Evolutionary conservation across 2,329 filamentous ascomycete genomes (phyloP).

Genomic region (Fusarium albidum): DNA sequence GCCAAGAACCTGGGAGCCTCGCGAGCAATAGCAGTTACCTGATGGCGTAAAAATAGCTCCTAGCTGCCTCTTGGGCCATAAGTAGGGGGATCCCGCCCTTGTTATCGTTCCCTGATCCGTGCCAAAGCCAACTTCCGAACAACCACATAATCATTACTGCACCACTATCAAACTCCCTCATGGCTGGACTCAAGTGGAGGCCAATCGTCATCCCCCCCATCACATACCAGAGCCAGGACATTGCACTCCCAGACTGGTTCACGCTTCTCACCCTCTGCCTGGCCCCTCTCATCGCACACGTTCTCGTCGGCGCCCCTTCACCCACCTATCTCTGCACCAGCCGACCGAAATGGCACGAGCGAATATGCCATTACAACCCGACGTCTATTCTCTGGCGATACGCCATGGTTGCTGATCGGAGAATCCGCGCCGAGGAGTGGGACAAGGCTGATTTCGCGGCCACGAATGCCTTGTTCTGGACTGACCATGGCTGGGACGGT

Average conservation of each 20-base stretch:
- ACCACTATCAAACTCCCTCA: too few relatives aligned
- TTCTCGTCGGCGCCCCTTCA: slow-evolving; percentile 15
- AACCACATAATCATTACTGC: too few relatives aligned
- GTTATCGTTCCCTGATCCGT: too few relatives aligned
- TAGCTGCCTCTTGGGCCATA: too few relatives aligned
- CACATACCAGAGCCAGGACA: slow-evolving; percentile 10
- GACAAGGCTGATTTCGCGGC: slow-evolving; percentile 9
- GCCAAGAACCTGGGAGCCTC: too few relatives aligned
- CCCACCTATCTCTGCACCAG: slow-evolving; percentile 1
- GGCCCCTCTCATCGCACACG: slow-evolving; percentile 21
- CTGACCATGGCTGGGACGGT: slow-evolving; percentile 19
- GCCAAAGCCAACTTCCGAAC: too few relatives aligned
- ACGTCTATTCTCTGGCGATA: slow-evolving; percentile 27
- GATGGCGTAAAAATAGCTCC: too few relatives aligned
- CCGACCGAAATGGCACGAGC: slow-evolving; percentile 20
- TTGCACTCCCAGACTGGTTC: slow-evolving; percentile 12
- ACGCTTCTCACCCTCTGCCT: slow-evolving; percentile 15
- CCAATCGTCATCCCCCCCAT: neutral
- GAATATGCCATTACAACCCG: slow-evolving; percentile 23
- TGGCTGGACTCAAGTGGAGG: neutral
- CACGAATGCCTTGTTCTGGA: slow-evolving; percentile 22
- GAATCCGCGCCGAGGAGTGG: slow-evolving; percentile 11
- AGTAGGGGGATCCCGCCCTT: too few relatives aligned
- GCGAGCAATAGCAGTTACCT: too few relatives aligned
- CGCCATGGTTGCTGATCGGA: slow-evolving; percentile 7